Evolutionary conservation across 2,329 filamentous ascomycete species (phyloP), one percentile per base, ranked within the genome.

Genomic region (Alternaria postmessia): DNA sequence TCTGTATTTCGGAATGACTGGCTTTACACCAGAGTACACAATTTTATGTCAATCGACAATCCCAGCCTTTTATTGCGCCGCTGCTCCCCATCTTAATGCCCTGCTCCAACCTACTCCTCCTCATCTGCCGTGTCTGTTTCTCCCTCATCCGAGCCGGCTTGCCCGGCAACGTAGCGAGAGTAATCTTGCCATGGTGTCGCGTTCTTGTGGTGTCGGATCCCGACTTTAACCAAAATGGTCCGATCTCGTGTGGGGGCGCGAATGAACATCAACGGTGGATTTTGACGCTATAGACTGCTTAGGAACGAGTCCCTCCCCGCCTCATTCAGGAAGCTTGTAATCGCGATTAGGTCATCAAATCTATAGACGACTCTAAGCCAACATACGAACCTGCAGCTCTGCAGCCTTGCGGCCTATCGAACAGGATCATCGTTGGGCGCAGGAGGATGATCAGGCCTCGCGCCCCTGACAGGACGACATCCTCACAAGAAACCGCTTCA

Each of bases 191-290:
- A 54, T 54, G 26, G 14, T 38, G 38, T 28, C n/a, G 34, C 6
- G 26, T 34, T 54, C 41, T 24, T 28, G 51, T 22, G 11, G 36
- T 54, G 32, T 54, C 51, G 56, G 56, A 34, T 36, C 28, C 43
- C 51, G 51, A 54, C 26, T 30, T 43, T 28, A 12, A 43, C 20
- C 20, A 54, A 41, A 59, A 54, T 54, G 28, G 5, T n/a, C 56
- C 43, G 56, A 47, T 26, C 20, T 48, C n/a, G 22, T 59, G 32
- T 49, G 22, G 56, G 26, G 28, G n/a, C 26, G n/a, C 48, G 51
- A n/a, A 20, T 39, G n/a, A 47, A 20, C n/a, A 20, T 59, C n/a
- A 30, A 28, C 56, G 43, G 56, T 26, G 43, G 11, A 38, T 54
- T 58, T 54, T 20, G n/a, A 18, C 36, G 22, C 42, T 47, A 38